Percentiles rank a stretch among this genome's conserved stretches.
Evolutionary conservation across 2,329 filamentous ascomycete genomes (phyloP).

Genomic region (Stagonosporopsis tanaceti): DNA sequence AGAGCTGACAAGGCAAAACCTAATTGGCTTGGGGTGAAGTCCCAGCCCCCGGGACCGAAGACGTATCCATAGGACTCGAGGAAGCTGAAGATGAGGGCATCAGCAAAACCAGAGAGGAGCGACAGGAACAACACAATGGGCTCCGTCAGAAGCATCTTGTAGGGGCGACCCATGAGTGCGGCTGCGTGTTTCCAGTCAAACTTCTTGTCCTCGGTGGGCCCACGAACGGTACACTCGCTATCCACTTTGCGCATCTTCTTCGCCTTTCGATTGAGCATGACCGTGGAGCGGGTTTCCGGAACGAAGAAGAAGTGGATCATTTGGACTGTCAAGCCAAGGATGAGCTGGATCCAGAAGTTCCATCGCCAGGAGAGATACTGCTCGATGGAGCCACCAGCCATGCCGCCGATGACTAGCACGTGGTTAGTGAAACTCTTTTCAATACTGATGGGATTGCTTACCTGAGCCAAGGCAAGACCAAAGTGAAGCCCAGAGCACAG

Average conservation of each 20-base stretch:
- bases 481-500: constrained; percentile 66
- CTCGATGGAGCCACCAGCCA: constrained; percentile 80
- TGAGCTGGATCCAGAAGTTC: constrained; percentile 85
- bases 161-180: constrained; percentile 68
- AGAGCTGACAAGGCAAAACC: constrained; percentile 66
- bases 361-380: constrained; percentile 73
- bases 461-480: constrained; percentile 70
- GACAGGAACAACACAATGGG: constrained; percentile 76
- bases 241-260: constrained; percentile 73
- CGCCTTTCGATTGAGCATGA: constrained; percentile 79
- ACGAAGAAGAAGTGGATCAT: constrained; percentile 71
- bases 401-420: constrained; percentile 76
- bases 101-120: constrained; percentile 75
- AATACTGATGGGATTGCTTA: constrained; percentile 54
- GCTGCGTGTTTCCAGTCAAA: constrained; percentile 51
- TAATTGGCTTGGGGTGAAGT: constrained; percentile 64
- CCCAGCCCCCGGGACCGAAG: constrained; percentile 66
- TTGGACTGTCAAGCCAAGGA: constrained; percentile 76
- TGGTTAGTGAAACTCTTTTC: constrained; percentile 43
- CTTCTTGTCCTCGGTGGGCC: constrained; percentile 68
- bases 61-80: constrained; percentile 74
- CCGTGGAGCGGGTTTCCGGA: constrained; percentile 77
- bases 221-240: constrained; percentile 61
- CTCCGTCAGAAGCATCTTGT: constrained; percentile 77
- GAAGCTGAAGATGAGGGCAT: constrained; percentile 80